These are phyloP conservation scores for Pycnococcus provasolii DNA, from an alignment of 139 green algal genomes.

Conservation along the genomic window DNA sequence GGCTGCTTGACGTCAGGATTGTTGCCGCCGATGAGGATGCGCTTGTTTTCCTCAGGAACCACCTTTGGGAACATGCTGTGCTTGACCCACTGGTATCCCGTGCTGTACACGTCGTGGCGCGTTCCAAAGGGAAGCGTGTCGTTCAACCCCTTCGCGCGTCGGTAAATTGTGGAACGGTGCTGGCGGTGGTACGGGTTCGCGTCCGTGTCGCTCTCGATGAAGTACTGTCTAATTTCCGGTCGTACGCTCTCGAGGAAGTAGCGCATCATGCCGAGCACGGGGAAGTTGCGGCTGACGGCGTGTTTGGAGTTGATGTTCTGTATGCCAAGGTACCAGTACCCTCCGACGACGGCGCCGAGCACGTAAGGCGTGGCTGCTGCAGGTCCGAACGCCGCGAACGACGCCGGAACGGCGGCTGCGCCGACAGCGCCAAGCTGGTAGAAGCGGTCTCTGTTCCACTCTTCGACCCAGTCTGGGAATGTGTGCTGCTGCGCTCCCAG, in stretches of 20 bases:
- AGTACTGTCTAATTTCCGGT: conserved; percentile 20
- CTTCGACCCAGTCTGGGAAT: background rate
- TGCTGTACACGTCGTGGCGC: conserved; percentile 4
- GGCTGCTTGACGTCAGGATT: conserved; percentile 2
- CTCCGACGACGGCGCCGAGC: background rate
- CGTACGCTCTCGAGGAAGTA: conserved; percentile 13
- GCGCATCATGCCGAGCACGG: conserved; percentile 13
- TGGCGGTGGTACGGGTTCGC: conserved; percentile 3
- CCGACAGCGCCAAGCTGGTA: background rate
- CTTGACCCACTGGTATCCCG: conserved; percentile 4
- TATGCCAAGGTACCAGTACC: conserved; percentile 10
- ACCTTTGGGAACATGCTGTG: conserved; percentile 12
- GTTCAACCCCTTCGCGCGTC: conserved; percentile 3
- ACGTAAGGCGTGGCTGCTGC: too few species aligned
- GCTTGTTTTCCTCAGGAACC: background rate
- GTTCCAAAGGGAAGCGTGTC: conserved; percentile 17
- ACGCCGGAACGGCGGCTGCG: conserved; percentile 7
- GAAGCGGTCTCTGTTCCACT: background rate
- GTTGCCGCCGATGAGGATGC: conserved; percentile 10
- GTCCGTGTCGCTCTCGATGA: conserved; percentile 11
- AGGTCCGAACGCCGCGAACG: too few species aligned
- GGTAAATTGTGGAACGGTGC: conserved; percentile 11
- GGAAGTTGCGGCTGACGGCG: conserved; percentile 12
- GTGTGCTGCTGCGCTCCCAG: too few species aligned
- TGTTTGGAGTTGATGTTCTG: background rate